Percentiles rank a stretch among this genome's conserved stretches.
Evolutionary conservation across 2,329 filamentous ascomycete genomes (phyloP).

Genomic region (Talaromyces sp.): DNA sequence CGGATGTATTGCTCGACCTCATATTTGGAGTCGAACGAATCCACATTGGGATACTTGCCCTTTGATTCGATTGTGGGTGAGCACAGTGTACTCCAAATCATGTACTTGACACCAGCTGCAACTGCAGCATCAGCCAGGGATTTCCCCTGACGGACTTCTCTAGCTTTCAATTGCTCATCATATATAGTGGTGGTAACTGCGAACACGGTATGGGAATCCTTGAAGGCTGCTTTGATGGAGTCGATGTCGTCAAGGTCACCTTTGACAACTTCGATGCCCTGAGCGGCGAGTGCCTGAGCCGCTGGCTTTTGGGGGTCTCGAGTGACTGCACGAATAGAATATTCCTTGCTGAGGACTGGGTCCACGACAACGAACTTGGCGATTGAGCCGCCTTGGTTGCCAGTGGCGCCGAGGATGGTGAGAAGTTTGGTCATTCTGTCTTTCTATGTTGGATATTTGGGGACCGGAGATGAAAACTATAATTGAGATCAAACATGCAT

Average conservation of each 20-base stretch:
- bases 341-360: constrained; percentile 44
- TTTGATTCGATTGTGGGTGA: constrained; percentile 21
- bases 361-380: constrained; percentile 41
- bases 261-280: constrained; percentile 50
- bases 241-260: constrained; percentile 49
- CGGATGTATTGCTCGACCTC: constrained; percentile 53
- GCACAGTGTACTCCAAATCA: constrained; percentile 29
- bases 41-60: constrained; percentile 32
- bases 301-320: constrained; percentile 44
- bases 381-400: constrained; percentile 57
- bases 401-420: constrained; percentile 56
- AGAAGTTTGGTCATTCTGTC: constrained; percentile 29
- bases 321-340: constrained; percentile 53
- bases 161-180: constrained; percentile 22
- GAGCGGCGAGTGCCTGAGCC: constrained; percentile 41
- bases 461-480: too few species aligned
- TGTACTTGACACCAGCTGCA: constrained; percentile 22
- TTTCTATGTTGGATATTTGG: neutral
- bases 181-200: constrained; percentile 43
- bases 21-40: constrained; percentile 56
- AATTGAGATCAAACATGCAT: too few species aligned
- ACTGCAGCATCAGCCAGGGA: constrained; percentile 28
- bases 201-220: constrained; percentile 48
- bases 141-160: constrained; percentile 24
- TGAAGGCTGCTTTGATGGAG: constrained; percentile 43